A percentile compares a stretch with the other conserved stretches of the same genome.
Conservation (phyloP, 2,329 filamentous ascomycete species). For the Calonectria pseudoturangicola region DNA sequence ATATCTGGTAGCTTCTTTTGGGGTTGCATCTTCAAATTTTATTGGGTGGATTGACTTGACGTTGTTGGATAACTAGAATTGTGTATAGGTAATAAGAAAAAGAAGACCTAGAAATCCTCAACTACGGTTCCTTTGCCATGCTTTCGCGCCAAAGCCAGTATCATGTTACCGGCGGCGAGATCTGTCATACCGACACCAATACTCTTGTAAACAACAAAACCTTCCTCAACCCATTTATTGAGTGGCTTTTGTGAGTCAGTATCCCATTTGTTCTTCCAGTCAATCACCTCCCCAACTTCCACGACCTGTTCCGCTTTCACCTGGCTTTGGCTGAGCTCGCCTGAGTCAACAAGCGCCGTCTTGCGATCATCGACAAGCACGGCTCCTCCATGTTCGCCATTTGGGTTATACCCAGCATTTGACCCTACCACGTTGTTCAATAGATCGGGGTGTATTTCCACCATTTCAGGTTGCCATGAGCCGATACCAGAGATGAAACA, state of each 20-base stretch:
- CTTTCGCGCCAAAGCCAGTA: slow-evolving; percentile 8
- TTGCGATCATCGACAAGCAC: slow-evolving; percentile 74
- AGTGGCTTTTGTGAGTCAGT: background rate
- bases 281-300: slow-evolving; percentile 71
- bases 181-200: slow-evolving; percentile 58
- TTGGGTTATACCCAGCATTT: slow-evolving; percentile 13
- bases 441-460: slow-evolving; percentile 79
- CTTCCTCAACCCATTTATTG: slow-evolving; percentile 46
- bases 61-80: too few relatives aligned
- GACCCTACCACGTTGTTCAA: slow-evolving; percentile 57
- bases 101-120: background rate
- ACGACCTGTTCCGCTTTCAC: slow-evolving; percentile 75
- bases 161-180: slow-evolving; percentile 51
- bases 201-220: slow-evolving; percentile 54
- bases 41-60: too few relatives aligned
- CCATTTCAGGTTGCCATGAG: slow-evolving; percentile 77
- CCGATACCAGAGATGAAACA: slow-evolving; percentile 70
- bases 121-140: slow-evolving; percentile 19
- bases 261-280: slow-evolving; percentile 13
- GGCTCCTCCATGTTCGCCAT: background rate
- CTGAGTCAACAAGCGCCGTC: slow-evolving; percentile 77
- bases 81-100: too few relatives aligned
- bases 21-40: too few relatives aligned
- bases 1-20: too few relatives aligned
- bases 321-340: slow-evolving; percentile 79